Base-by-base conservation (phyloP, 73 alveolate species). In the Symbiodinium natans region DNA sequence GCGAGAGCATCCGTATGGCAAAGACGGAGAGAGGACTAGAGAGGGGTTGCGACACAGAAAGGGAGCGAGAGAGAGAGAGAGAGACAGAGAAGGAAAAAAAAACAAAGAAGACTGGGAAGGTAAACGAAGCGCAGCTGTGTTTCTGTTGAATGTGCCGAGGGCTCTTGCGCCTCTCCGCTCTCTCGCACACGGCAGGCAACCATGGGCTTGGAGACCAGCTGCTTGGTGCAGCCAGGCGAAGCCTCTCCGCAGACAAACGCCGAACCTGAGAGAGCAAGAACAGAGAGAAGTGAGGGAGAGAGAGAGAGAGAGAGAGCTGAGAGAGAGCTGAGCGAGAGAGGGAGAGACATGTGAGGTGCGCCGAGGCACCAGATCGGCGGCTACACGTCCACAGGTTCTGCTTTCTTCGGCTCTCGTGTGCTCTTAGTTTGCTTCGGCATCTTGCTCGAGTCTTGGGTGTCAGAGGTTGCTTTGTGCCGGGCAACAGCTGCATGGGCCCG, bases 161-260 rank as follows among this genome's bases (percentile, higher is more conserved):
- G n/a, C n/a, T n/a, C n/a, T n/a, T n/a, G n/a, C n/a, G n/a, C n/a
- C n/a, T n/a, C n/a, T n/a, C n/a, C n/a, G n/a, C n/a, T n/a, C n/a
- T n/a, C n/a, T n/a, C n/a, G n/a, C n/a, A n/a, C n/a, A n/a, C n/a
- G n/a, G n/a, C n/a, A n/a, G n/a, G n/a, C n/a, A n/a, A n/a, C 48
- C 94, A 86, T 86, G 94, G 94, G 94, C 10, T 52, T 86, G 94
- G 94, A 86, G 40, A 86, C 94, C 29, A 86, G 94, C 59, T 86
- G 94, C 94, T 71, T 86, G 29, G 94, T 86, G 38, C 94, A 86
- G 43, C 94, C 94, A 21, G 94, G 94, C 41, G n/a, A 34, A 4
- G 27, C 43, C 33, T 2, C 34, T n/a, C 27, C 34, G 29, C 34
- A 8, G 42, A n/a, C n/a, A n/a, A n/a, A n/a, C 34, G 43, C 43